Conservation (phyloP, 2,329 filamentous ascomycete genomes). For the Fusarium chaquense region DNA sequence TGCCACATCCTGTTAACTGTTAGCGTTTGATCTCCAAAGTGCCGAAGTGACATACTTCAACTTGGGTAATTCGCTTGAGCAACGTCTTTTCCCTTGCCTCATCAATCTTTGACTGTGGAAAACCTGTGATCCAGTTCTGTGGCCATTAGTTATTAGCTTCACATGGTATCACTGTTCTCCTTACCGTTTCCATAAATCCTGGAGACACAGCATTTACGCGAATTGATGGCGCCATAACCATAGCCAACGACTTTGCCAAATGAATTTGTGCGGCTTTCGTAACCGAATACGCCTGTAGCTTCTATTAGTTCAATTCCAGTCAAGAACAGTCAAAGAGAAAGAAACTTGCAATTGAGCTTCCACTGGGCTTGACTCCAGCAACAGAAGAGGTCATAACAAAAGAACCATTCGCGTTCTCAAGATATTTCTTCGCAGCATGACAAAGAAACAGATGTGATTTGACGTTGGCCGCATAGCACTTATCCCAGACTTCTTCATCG, state of each 20-base stretch:
- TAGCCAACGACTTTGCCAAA: slow-evolving; percentile 13
- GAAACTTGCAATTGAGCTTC: slow-evolving; percentile 6
- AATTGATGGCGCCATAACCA: slow-evolving; percentile 13
- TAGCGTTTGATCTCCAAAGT: fast-evolving
- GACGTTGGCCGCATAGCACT: slow-evolving; percentile 17
- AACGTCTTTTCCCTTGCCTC: slow-evolving; percentile 10
- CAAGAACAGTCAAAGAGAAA: fast-evolving
- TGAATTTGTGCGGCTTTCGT: slow-evolving; percentile 21
- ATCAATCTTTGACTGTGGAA: slow-evolving; percentile 14
- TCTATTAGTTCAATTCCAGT: fast-evolving
- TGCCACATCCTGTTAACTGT: slow-evolving; percentile 1
- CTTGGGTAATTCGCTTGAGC: slow-evolving; percentile 7
- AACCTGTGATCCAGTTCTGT: slow-evolving; percentile 4
- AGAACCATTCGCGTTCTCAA: background rate
- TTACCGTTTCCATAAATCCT: slow-evolving; percentile 18
- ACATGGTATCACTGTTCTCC: fast-evolving
- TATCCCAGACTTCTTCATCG: slow-evolving; percentile 22
- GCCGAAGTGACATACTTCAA: background rate
- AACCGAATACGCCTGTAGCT: background rate
- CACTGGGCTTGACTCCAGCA: slow-evolving; percentile 13
- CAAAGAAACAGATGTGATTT: slow-evolving; percentile 18
- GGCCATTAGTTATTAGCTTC: background rate
- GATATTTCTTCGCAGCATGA: background rate
- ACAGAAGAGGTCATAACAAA: slow-evolving; percentile 20
- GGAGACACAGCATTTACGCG: slow-evolving; percentile 22